A percentile compares a stretch with the other conserved stretches of the same genome.
Conservation (phyloP, 2,329 filamentous ascomycete genomes). For the Penicillium vulpinum region DNA sequence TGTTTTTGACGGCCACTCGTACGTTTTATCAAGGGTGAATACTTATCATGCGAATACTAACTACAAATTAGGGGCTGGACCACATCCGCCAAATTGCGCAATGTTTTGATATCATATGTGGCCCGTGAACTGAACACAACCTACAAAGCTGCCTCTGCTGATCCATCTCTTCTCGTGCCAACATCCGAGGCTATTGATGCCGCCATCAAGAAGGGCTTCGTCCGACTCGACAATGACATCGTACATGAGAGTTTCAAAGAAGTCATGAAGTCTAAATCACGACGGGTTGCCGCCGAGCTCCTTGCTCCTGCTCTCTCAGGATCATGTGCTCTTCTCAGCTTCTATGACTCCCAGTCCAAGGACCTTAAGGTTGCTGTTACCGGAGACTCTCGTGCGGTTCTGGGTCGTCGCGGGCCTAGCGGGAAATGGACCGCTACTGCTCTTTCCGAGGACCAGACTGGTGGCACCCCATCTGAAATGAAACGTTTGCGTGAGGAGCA, state of each 20-base stretch:
- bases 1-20: conserved; percentile 97
- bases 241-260: conserved; percentile 90
- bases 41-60: conserved; percentile 12
- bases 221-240: conserved; percentile 87
- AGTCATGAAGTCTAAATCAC: conserved; percentile 83
- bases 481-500: conserved; percentile 81
- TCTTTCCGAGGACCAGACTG: conserved; percentile 91
- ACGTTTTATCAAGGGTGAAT: conserved; percentile 39
- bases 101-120: conserved; percentile 88
- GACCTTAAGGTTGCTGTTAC: conserved; percentile 92
- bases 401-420: conserved; percentile 72
- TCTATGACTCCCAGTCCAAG: conserved; percentile 87
- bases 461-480: conserved; percentile 80
- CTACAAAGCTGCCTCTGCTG: conserved; percentile 71
- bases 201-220: conserved; percentile 91
- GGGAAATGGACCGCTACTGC: conserved; percentile 93
- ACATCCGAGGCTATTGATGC: conserved; percentile 77
- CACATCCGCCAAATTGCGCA: conserved; percentile 90
- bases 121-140: conserved; percentile 89
- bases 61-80: conserved; percentile 76
- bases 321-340: conserved; percentile 94
- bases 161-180: conserved; percentile 62
- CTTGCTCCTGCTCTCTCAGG: conserved; percentile 91
- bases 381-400: conserved; percentile 90
- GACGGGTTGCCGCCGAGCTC: conserved; percentile 85